phyloP scores from a whole-genome alignment of 768 basidiomycete genomes.

The Tricholoma sp. region DNA sequence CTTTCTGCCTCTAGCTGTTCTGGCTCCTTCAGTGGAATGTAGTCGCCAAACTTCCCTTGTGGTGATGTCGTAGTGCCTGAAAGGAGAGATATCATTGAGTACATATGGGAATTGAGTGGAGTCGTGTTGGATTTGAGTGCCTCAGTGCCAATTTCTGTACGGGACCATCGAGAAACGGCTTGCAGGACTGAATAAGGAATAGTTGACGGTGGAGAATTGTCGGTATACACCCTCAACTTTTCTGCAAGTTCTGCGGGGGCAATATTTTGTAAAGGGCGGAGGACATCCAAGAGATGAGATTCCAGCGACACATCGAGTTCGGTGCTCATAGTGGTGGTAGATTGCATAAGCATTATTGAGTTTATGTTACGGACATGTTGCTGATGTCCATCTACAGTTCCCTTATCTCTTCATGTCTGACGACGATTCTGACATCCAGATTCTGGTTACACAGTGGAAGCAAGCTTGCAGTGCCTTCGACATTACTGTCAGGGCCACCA shows the following conservation, averaged over 20 bases:
- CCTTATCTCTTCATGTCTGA: conserved; percentile 9
- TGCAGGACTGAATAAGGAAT: conserved; percentile 61
- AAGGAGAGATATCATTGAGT: conserved; percentile 69
- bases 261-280: conserved; percentile 40
- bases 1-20: conserved; percentile 42
- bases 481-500: conserved; percentile 27
- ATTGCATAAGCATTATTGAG: background rate
- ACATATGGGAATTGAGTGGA: conserved; percentile 47
- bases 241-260: conserved; percentile 41
- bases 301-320: conserved; percentile 66
- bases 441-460: conserved; percentile 29
- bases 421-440: conserved; percentile 2
- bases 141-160: conserved; percentile 41
- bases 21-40: conserved; percentile 39
- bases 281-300: conserved; percentile 47
- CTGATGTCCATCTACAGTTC: background rate
- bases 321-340: background rate
- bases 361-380: background rate
- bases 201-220: conserved; percentile 30
- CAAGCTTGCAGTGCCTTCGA: conserved; percentile 39
- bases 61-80: conserved; percentile 80
- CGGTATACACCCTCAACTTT: conserved; percentile 36
- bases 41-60: conserved; percentile 59
- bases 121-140: conserved; percentile 33
- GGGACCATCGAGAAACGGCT: conserved; percentile 65